Percentiles rank a stretch among this genome's conserved stretches.
Evolutionary conservation across 352 stramenopile species (phyloP).

Genomic region (Aphanomyces stellatus): DNA sequence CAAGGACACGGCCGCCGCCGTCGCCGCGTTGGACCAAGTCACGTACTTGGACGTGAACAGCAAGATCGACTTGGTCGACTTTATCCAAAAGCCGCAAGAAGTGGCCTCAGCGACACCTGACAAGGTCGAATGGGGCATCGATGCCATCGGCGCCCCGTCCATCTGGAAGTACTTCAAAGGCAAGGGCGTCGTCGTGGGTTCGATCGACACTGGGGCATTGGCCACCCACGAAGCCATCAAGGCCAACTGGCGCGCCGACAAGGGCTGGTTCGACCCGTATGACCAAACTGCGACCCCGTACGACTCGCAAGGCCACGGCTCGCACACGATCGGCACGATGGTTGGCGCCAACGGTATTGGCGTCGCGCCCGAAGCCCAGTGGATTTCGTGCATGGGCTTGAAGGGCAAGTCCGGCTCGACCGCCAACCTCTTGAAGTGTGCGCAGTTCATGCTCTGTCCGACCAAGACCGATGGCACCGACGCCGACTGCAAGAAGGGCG

Average conservation of each 20-base stretch:
- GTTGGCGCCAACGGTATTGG: slow-evolving; percentile 25
- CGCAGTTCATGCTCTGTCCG: slow-evolving; percentile 25
- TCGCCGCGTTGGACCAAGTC: too few species aligned
- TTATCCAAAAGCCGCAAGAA: neutral
- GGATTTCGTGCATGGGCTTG: slow-evolving; percentile 29
- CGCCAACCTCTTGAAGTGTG: slow-evolving; percentile 22
- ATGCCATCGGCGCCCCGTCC: neutral
- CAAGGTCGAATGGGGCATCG: slow-evolving; percentile 8
- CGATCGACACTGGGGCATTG: slow-evolving; percentile 20
- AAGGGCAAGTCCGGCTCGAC: slow-evolving; percentile 12
- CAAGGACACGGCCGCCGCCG: too few species aligned
- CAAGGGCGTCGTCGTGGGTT: slow-evolving; percentile 15
- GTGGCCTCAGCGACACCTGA: neutral
- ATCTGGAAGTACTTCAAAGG: slow-evolving; percentile 11
- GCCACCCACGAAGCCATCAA: slow-evolving; percentile 13
- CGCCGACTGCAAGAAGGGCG: neutral
- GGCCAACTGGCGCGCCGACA: slow-evolving; percentile 26
- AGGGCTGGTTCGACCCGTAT: slow-evolving; percentile 45
- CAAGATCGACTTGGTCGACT: neutral
- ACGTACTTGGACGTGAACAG: too few species aligned
- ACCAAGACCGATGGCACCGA: slow-evolving; percentile 4
- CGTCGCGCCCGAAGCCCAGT: slow-evolving; percentile 22
- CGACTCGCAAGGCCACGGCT: slow-evolving; percentile 30
- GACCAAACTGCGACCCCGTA: slow-evolving; percentile 24
- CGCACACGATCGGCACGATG: slow-evolving; percentile 29